Conservation (phyloP, 306 rosid species). For the Heteromeles arbutifolia region DNA sequence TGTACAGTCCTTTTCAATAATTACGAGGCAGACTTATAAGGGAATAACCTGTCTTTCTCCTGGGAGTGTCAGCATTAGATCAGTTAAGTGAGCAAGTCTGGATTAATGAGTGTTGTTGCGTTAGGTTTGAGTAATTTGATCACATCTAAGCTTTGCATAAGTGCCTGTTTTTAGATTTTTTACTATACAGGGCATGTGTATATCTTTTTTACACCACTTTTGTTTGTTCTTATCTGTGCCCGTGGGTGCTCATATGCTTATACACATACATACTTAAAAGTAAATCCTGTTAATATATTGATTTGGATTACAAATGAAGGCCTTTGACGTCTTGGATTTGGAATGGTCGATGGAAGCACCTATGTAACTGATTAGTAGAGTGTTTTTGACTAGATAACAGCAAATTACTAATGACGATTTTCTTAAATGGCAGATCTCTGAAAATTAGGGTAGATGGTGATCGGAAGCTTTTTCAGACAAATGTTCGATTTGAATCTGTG, state of each 20-base stretch:
- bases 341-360: not conserved
- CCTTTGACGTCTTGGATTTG: not conserved
- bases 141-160: not conserved
- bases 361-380: not conserved
- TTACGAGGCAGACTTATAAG: not conserved
- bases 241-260: not conserved
- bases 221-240: not conserved
- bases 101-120: not conserved
- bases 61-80: not conserved
- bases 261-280: not conserved
- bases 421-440: constrained; percentile 23
- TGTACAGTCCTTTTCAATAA: not conserved
- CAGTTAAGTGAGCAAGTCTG: not conserved
- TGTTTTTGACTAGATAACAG: not conserved
- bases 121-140: not conserved
- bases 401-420: not conserved
- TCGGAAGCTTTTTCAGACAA: constrained; percentile 6
- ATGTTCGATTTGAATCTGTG: constrained; percentile 15
- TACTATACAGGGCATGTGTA: not conserved
- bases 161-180: not conserved
- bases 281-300: not conserved
- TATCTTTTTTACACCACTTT: no score
- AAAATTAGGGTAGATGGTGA: constrained; percentile 21
- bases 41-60: not conserved
- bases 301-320: not conserved